Percentiles rank a stretch among this genome's conserved stretches.
phyloP scores from a whole-genome alignment of 2,329 filamentous ascomycete species.

The Polytolypa hystricis region DNA sequence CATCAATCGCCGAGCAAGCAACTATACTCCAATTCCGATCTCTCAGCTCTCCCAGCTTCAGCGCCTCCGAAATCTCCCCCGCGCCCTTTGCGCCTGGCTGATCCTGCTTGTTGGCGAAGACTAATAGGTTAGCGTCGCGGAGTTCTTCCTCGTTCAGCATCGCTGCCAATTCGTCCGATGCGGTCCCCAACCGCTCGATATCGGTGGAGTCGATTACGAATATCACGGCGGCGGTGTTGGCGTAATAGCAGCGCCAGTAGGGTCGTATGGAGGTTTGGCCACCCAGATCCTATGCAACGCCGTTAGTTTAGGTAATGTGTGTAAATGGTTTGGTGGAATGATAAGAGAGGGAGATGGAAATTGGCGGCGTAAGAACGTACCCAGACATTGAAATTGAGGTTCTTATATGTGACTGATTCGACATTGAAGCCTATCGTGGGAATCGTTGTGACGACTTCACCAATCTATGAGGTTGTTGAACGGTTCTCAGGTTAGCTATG shows the following conservation, averaged over 20 bases:
- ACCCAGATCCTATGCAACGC: conserved; percentile 67
- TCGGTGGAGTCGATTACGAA: conserved; percentile 98
- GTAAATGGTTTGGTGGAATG: conserved; percentile 1
- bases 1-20: conserved; percentile 91
- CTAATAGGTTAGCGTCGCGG: conserved; percentile 78
- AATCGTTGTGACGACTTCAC: conserved; percentile 97
- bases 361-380: conserved; percentile 39
- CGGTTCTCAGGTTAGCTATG: background rate
- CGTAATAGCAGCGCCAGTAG: conserved; percentile 99
- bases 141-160: conserved; percentile 98
- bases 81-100: conserved; percentile 94
- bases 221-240: conserved; percentile 94
- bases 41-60: conserved; percentile 79
- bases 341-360: background rate
- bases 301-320: conserved; percentile 2
- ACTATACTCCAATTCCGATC: conserved; percentile 99
- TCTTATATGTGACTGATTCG: conserved; percentile 96
- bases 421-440: conserved; percentile 99
- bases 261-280: conserved; percentile 97
- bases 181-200: conserved; percentile 86
- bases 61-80: conserved; percentile 88
- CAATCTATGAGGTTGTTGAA: conserved; percentile 52
- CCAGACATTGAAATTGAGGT: conserved; percentile 98
- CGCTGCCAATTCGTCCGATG: conserved; percentile 79
- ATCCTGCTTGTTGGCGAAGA: conserved; percentile 99